Evolutionary conservation across 192 early-diverging fungal genomes (phyloP).

Genomic region (Phycomyces nitens): DNA sequence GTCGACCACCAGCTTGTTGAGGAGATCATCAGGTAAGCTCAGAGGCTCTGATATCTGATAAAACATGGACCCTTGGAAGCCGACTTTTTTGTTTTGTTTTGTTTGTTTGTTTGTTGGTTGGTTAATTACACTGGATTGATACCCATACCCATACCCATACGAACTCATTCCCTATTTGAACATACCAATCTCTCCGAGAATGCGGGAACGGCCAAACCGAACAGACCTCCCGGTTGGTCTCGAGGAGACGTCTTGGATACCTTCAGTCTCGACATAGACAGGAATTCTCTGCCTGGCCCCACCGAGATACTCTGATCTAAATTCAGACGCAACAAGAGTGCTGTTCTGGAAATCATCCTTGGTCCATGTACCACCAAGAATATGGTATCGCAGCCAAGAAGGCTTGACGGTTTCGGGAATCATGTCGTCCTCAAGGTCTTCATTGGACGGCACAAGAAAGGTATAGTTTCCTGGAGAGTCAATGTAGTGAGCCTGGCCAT

Average conservation of each 20-base stretch:
- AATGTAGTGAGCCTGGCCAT: slow-evolving; percentile 53
- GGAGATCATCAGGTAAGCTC: slow-evolving; percentile 13
- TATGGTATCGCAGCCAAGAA: slow-evolving; percentile 62
- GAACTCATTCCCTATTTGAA: background rate
- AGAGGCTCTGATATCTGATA: slow-evolving; percentile 29
- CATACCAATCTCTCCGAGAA: slow-evolving; percentile 20
- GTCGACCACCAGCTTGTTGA: slow-evolving; percentile 24
- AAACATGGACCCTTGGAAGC: slow-evolving; percentile 13
- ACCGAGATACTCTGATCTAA: slow-evolving; percentile 23
- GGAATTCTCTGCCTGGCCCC: slow-evolving; percentile 17
- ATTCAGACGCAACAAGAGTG: slow-evolving; percentile 50
- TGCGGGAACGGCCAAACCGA: slow-evolving; percentile 22
- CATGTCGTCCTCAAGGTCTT: slow-evolving; percentile 42
- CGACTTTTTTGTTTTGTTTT: slow-evolving; percentile 1
- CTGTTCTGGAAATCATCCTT: slow-evolving; percentile 42
- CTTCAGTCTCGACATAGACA: slow-evolving; percentile 19
- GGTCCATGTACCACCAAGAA: slow-evolving; percentile 48
- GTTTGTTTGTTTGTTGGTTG: background rate
- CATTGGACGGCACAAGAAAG: slow-evolving; percentile 64
- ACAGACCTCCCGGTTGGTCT: slow-evolving; percentile 16
- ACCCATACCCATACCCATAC: too few relatives aligned
- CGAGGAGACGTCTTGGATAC: background rate
- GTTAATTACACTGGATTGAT: background rate
- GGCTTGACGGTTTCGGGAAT: slow-evolving; percentile 39
- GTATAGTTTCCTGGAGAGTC: slow-evolving; percentile 54